phyloP scores from a whole-genome alignment of 768 basidiomycete species.

The Suillus fuscotomentosus region DNA sequence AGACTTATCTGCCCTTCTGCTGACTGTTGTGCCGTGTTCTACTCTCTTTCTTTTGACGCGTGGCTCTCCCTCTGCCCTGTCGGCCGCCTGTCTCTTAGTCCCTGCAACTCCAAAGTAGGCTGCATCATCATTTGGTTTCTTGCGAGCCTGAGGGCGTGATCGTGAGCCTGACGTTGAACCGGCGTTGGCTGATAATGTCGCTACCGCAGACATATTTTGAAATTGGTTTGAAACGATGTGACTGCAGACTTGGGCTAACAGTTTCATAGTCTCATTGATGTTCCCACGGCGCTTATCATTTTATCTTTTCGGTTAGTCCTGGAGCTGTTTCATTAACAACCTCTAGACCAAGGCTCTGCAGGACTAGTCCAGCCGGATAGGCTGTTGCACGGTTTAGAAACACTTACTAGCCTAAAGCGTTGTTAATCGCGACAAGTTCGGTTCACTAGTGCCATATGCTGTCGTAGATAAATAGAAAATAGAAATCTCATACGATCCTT shows the following conservation, averaged over 20 bases:
- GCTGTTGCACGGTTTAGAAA: neutral
- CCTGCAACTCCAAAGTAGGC: conserved; percentile 66
- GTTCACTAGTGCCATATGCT: conserved; percentile 21
- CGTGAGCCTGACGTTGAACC: conserved; percentile 45
- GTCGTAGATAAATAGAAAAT: conserved; percentile 9
- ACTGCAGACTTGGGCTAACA: neutral
- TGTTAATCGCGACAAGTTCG: conserved; percentile 16
- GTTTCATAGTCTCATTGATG: too few relatives aligned
- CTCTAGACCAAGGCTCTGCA: conserved; percentile 6
- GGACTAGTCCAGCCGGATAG: neutral
- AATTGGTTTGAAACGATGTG: neutral
- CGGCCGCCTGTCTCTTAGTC: conserved; percentile 63
- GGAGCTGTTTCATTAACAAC: conserved; percentile 9
- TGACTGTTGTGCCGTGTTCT: conserved; percentile 37
- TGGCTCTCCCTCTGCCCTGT: conserved; percentile 72
- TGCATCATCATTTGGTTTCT: conserved; percentile 66
- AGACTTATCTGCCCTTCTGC: conserved; percentile 36
- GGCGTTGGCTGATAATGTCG: conserved; percentile 14
- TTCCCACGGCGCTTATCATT: conserved; percentile 7
- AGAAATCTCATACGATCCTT: conserved; percentile 2
- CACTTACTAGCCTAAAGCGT: conserved; percentile 1
- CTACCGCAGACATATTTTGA: conserved; percentile 10
- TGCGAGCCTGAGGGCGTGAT: conserved; percentile 61
- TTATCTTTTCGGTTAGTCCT: neutral
- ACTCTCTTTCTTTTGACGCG: conserved; percentile 72